phyloP scores from a whole-genome alignment of 2,329 filamentous ascomycete species.

The Ophiostoma populinum region DNA sequence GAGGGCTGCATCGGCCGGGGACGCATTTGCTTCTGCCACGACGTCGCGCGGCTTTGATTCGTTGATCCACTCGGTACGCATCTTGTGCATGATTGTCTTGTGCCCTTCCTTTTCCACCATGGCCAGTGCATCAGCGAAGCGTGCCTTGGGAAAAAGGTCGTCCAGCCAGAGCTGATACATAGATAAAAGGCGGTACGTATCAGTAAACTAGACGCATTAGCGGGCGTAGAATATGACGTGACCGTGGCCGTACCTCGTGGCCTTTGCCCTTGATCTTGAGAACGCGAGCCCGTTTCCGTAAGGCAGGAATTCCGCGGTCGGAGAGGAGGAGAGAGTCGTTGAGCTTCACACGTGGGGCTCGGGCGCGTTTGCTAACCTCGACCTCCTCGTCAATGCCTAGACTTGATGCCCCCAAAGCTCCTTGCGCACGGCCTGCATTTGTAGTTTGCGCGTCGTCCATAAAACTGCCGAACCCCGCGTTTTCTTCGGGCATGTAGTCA shows the following conservation, averaged over 20 bases:
- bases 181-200: constrained; percentile 63
- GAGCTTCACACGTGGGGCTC: constrained; percentile 61
- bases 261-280: constrained; percentile 83
- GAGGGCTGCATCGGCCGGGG: not conserved
- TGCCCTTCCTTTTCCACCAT: constrained; percentile 94
- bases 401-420: constrained; percentile 31
- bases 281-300: constrained; percentile 53
- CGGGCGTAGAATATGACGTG: too few species aligned
- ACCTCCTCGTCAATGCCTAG: constrained; percentile 80
- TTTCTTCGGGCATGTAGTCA: constrained; percentile 49
- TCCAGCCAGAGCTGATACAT: constrained; percentile 97
- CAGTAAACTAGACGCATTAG: too few species aligned
- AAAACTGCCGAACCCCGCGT: constrained; percentile 27
- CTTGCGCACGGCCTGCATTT: constrained; percentile 21
- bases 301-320: constrained; percentile 62
- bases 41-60: constrained; percentile 41
- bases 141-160: constrained; percentile 85
- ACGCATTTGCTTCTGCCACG: constrained; percentile 9
- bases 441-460: constrained; percentile 4
- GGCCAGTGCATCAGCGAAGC: constrained; percentile 71
- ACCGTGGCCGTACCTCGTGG: constrained; percentile 51
- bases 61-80: constrained; percentile 70
- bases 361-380: constrained; percentile 58
- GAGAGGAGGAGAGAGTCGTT: constrained; percentile 77
- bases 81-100: constrained; percentile 57